phyloP scores from a whole-genome alignment of 768 basidiomycete genomes.

The Boletus huronensis region DNA sequence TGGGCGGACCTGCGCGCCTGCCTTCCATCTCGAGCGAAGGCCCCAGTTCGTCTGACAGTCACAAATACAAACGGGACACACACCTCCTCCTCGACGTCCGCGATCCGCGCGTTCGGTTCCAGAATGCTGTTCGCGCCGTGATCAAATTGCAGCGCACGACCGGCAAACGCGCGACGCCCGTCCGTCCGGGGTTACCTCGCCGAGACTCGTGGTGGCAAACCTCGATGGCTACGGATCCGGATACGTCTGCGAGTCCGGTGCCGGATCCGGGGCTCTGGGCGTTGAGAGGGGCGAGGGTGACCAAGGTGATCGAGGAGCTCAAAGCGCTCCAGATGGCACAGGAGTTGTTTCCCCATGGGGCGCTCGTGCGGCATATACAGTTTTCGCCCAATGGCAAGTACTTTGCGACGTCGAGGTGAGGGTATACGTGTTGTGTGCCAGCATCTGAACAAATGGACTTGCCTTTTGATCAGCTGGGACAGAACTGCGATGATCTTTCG shows the following conservation, averaged over 20 bases:
- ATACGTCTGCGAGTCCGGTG: conserved; percentile 13
- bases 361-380: conserved; percentile 51
- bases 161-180: conserved; percentile 20
- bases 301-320: conserved; percentile 38
- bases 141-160: conserved; percentile 37
- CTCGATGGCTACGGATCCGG: background rate
- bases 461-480: conserved; percentile 40
- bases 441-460: background rate
- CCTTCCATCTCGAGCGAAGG: conserved; percentile 6
- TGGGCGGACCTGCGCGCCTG: background rate
- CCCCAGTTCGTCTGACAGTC: background rate
- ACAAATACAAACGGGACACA: background rate
- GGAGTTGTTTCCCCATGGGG: conserved; percentile 40
- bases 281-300: conserved; percentile 38
- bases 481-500: conserved; percentile 46
- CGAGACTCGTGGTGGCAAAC: conserved; percentile 29
- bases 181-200: conserved; percentile 24
- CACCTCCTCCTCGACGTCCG: conserved; percentile 20
- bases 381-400: conserved; percentile 56
- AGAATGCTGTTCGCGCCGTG: conserved; percentile 41
- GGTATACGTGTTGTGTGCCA: background rate
- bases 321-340: conserved; percentile 37
- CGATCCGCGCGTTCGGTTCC: conserved; percentile 34
- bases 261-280: conserved; percentile 20
- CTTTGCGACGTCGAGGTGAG: conserved; percentile 51